Conservation (phyloP, 163 green algal species). For the Coccomyxa subellipsoidea region DNA sequence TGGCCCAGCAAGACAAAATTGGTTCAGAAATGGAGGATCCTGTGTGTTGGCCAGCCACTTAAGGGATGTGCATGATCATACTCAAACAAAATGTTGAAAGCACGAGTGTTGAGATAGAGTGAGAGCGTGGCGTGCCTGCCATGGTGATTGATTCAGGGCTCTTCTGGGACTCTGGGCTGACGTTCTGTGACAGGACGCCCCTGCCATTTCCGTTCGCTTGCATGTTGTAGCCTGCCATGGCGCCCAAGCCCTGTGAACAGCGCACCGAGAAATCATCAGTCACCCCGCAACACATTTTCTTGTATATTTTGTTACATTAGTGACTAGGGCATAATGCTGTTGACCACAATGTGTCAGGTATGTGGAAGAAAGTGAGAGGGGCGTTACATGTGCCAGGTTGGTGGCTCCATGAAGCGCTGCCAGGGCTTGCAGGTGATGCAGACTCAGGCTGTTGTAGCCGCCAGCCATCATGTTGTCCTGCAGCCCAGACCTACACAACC, state of each 20-base stretch:
- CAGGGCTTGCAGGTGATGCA: constrained; percentile 17
- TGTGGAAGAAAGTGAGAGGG: not conserved
- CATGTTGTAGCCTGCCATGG: not conserved
- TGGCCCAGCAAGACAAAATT: too few relatives aligned
- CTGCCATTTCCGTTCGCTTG: not conserved
- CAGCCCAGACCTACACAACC: not conserved
- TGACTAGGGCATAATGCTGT: too few relatives aligned
- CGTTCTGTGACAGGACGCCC: not conserved
- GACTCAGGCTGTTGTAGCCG: not conserved
- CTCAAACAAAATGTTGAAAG: not conserved
- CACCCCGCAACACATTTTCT: too few relatives aligned
- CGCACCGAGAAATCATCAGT: too few relatives aligned
- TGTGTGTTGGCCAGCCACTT: not conserved
- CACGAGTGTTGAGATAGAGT: too few relatives aligned
- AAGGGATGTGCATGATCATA: not conserved
- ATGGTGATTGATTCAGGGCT: not conserved
- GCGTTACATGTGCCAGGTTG: constrained; percentile 18
- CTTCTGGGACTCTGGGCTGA: not conserved
- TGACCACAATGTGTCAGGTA: too few relatives aligned
- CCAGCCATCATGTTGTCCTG: not conserved
- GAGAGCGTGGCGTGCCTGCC: not conserved
- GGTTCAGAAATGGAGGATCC: too few relatives aligned
- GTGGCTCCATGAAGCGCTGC: constrained; percentile 21
- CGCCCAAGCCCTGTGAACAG: not conserved
- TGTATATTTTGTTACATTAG: too few relatives aligned